Evolutionary conservation across 2,329 filamentous ascomycete genomes (phyloP).

Genomic region (Ophiocordyceps camponoti-floridani): DNA sequence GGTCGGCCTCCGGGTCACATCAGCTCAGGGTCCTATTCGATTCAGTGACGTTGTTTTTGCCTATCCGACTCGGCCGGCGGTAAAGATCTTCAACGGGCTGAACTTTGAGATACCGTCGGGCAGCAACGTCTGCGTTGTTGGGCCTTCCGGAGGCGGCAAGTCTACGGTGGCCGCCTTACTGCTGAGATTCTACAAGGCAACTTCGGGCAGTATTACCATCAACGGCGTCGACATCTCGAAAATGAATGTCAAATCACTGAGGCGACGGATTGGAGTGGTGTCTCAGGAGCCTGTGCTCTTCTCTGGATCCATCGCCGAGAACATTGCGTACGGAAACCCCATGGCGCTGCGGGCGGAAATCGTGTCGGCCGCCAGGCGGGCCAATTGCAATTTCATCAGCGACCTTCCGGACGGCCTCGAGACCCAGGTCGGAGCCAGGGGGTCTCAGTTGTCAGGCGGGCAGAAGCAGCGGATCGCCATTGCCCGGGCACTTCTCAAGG

Average conservation of each 20-base stretch:
- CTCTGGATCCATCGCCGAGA: constrained; percentile 69
- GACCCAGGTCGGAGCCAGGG: constrained; percentile 79
- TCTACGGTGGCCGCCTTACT: constrained; percentile 87
- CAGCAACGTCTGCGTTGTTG: constrained; percentile 90
- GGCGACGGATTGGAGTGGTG: constrained; percentile 85
- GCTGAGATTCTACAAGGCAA: constrained; percentile 80
- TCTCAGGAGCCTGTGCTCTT: constrained; percentile 90
- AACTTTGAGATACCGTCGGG: constrained; percentile 85
- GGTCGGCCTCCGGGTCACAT: constrained; percentile 58
- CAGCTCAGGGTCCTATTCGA: constrained; percentile 73
- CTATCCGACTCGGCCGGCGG: constrained; percentile 85
- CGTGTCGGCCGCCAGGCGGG: constrained; percentile 68
- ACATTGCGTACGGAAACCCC: constrained; percentile 82
- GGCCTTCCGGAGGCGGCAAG: constrained; percentile 89
- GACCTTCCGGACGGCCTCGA: constrained; percentile 94
- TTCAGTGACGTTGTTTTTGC: constrained; percentile 78
- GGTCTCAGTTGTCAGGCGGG: constrained; percentile 84
- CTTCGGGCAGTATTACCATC: constrained; percentile 59
- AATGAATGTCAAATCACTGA: constrained; percentile 87
- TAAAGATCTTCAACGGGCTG: constrained; percentile 76
- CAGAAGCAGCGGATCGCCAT: constrained; percentile 98
- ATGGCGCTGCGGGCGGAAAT: constrained; percentile 64
- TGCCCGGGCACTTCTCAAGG: constrained; percentile 80
- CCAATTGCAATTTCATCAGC: constrained; percentile 91
- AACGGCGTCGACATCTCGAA: constrained; percentile 65